Evolutionary conservation across 257 asterid species (phyloP), one percentile per base, ranked within the genome.

Genomic region (Coffea canephora): DNA sequence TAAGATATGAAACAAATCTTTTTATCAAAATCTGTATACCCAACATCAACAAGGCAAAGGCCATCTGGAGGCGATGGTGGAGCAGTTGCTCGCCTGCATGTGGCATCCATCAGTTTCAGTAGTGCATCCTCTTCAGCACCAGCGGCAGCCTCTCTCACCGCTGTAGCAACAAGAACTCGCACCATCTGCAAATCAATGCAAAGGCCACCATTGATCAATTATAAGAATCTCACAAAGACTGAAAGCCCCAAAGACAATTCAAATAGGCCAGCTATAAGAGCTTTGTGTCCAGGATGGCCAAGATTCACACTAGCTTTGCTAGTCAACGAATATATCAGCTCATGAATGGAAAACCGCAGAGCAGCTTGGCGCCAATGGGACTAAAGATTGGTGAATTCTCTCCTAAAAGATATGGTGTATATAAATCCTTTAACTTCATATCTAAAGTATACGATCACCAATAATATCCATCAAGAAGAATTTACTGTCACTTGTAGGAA

Each of bases 31-130:
- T 93, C 97, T 39, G 88, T 81, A 67, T 93, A 95, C 8, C 99
- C 98, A 31, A 95, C 97, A 76, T 90, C 94, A 2, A 90, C 93
- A 46, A 95, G 94, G 94, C 97, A 93, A 76, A 95, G 99, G 75
- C 99, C 99, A 68, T 93, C 97, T 0, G 97, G 92, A 11, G 99
- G 98, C 8, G 99, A 98, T 15, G 99, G 99, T 1, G 98, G 98
- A 36, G 98, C 97, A 43, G 99, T 95, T 76, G 99, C 98, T 23
- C 98, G 97, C 79, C 99, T 85, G 76, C 99, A 95, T 1, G 97
- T 89, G 50, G 99, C 97, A 39, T 91, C 98, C 92, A 92, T 92
- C 88, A 96, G 90, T 87, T 86, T 91, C 81, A 92, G 84, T 87
- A 96, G 81, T 27, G 93, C 89, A 76, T 91, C 95, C 6, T 90